These are phyloP conservation scores for Triglochin maritima DNA, from an alignment of 106 monocot species.

Conservation along the genomic window DNA sequence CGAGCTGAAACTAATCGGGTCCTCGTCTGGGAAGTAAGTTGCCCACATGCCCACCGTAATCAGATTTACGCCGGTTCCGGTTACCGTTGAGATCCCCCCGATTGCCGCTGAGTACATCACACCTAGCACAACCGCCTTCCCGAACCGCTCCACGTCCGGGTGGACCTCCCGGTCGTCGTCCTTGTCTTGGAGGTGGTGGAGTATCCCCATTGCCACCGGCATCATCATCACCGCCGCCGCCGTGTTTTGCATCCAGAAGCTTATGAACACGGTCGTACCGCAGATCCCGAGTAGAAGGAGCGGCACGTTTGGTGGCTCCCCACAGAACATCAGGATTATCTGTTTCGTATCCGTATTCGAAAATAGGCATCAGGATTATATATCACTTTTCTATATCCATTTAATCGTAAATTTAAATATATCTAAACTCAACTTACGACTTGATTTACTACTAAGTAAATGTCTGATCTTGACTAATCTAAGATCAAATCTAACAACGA, in stretches of 20 bases:
- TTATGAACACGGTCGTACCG: conserved; percentile 63
- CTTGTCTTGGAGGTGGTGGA: conserved; percentile 8
- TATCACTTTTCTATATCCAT: not conserved
- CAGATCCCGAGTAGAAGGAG: conserved; percentile 78
- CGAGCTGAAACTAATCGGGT: conserved; percentile 63
- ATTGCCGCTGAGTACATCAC: conserved; percentile 70
- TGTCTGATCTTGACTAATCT: too few species aligned
- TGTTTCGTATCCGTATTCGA: conserved; percentile 2
- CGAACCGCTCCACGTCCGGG: conserved; percentile 38
- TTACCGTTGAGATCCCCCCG: conserved; percentile 78
- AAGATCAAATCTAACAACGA: too few species aligned
- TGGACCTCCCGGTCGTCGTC: not conserved
- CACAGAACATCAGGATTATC: conserved; percentile 71
- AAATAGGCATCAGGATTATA: not conserved
- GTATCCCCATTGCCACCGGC: conserved; percentile 75
- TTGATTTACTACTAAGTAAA: too few species aligned
- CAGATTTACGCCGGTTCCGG: conserved; percentile 81
- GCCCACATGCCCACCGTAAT: conserved; percentile 79
- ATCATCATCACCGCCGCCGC: conserved; percentile 85
- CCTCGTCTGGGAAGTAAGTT: conserved; percentile 57
- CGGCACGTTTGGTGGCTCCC: conserved; percentile 47
- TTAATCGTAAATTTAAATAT: too few species aligned
- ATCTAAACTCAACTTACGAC: too few species aligned
- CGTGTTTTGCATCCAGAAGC: conserved; percentile 99
- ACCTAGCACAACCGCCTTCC: conserved; percentile 70